Percentiles rank a stretch among this genome's conserved stretches.
Conservation (phyloP, 2,329 filamentous ascomycete genomes). For the Grosmannia penicillata region DNA sequence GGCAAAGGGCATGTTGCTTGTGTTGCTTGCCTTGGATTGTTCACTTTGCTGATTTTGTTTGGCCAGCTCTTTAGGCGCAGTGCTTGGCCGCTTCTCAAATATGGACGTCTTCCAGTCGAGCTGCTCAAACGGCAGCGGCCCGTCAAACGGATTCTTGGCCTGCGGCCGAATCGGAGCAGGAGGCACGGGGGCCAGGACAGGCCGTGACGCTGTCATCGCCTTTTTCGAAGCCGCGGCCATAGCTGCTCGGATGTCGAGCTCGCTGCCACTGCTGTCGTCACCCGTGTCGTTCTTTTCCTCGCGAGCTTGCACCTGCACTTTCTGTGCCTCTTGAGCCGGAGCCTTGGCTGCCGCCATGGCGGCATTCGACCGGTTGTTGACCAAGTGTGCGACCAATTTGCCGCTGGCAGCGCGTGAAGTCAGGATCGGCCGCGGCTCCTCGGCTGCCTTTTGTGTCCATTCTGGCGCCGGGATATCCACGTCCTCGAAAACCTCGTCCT, state of each 20-base stretch:
- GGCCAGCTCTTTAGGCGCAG: slow-evolving; percentile 10
- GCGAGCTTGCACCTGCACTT: slow-evolving; percentile 12
- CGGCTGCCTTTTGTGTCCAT: slow-evolving; percentile 41
- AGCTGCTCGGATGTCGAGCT: slow-evolving; percentile 67
- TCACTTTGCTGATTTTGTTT: too few species aligned
- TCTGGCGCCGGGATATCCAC: slow-evolving; percentile 35
- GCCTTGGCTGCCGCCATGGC: slow-evolving; percentile 20
- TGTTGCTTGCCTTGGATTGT: too few species aligned
- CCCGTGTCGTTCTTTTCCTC: slow-evolving; percentile 16
- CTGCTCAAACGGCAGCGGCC: slow-evolving; percentile 83
- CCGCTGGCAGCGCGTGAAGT: slow-evolving; percentile 36
- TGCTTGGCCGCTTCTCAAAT: slow-evolving; percentile 24
- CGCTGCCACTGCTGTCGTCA: slow-evolving; percentile 53
- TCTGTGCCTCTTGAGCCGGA: background rate
- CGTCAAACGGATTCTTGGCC: slow-evolving; percentile 51
- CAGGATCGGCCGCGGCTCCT: slow-evolving; percentile 33
- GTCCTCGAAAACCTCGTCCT: slow-evolving; percentile 32
- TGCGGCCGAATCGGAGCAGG: slow-evolving; percentile 28
- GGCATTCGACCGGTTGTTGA: slow-evolving; percentile 58
- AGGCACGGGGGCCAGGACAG: background rate
- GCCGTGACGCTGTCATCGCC: slow-evolving; percentile 18
- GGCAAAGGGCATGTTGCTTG: background rate
- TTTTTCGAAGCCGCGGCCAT: slow-evolving; percentile 49
- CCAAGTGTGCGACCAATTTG: slow-evolving; percentile 54
- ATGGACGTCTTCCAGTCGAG: slow-evolving; percentile 53